These are phyloP conservation scores for Fusarium denticulatum DNA, from an alignment of 2,329 filamentous ascomycete species.

Conservation along the genomic window DNA sequence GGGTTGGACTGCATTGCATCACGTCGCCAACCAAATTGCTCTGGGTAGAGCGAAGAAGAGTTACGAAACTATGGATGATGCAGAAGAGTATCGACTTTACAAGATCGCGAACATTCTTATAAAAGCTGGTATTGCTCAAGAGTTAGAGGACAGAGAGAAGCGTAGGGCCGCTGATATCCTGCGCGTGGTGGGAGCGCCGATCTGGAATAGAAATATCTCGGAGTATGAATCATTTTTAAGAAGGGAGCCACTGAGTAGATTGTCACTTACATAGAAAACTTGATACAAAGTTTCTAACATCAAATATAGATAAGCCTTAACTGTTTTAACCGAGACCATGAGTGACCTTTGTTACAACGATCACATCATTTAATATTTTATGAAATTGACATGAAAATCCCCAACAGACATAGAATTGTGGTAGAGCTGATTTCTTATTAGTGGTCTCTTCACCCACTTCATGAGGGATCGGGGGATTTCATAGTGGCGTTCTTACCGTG, in stretches of 20 bases:
- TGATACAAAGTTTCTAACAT: background rate
- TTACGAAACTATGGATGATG: background rate
- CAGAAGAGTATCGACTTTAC: constrained; percentile 4
- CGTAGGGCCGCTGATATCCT: constrained; percentile 5
- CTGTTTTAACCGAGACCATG: no score
- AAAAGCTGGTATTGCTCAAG: background rate
- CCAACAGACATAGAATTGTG: background rate
- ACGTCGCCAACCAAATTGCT: constrained; percentile 10
- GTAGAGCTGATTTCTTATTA: background rate
- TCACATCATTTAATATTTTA: background rate
- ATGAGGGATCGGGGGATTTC: no score
- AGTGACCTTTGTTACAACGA: no score
- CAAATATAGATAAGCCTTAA: background rate
- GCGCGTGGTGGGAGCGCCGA: background rate
- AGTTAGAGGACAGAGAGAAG: constrained; percentile 7
- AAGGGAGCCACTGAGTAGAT: background rate
- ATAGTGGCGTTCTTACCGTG: background rate
- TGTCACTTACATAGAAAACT: background rate
- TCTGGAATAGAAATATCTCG: constrained; percentile 1
- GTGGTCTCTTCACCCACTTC: background rate
- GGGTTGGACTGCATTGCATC: constrained; percentile 15
- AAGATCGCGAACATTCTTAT: background rate
- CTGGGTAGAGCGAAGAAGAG: constrained; percentile 3
- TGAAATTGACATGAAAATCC: no score
- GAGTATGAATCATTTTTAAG: background rate